These are phyloP conservation scores for Alternaria viburni DNA, from an alignment of 2,329 filamentous ascomycete species.

Conservation along the genomic window DNA sequence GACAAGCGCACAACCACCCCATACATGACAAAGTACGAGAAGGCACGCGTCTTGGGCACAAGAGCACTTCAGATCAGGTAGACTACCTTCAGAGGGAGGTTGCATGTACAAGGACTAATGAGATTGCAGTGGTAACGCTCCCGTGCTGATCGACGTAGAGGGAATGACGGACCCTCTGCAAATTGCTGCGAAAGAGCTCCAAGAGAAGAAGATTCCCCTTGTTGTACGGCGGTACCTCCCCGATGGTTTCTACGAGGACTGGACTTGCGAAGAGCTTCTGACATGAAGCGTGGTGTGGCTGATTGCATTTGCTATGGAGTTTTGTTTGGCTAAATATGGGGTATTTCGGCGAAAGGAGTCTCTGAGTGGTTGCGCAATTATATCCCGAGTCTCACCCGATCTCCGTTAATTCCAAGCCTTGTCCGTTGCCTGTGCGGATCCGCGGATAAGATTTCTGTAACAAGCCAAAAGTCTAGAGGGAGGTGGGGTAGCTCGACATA, in stretches of 20 bases:
- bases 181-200: conserved; percentile 95
- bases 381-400: conserved; percentile 47
- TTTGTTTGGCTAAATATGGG: conserved; percentile 36
- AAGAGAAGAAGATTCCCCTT: conserved; percentile 97
- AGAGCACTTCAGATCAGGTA: conserved; percentile 95
- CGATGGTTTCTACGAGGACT: conserved; percentile 99
- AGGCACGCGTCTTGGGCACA: conserved; percentile 89
- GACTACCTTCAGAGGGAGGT: conserved; percentile 30
- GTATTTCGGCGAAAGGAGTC: conserved; percentile 45
- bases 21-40: conserved; percentile 99
- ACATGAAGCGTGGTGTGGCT: conserved; percentile 27
- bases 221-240: conserved; percentile 95
- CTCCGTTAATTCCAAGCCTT: conserved; percentile 32
- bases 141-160: conserved; percentile 93
- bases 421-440: conserved; percentile 37
- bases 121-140: conserved; percentile 84
- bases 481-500: conserved; percentile 39
- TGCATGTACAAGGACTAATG: conserved; percentile 19
- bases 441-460: conserved; percentile 38
- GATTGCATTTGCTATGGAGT: conserved; percentile 45
- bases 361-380: conserved; percentile 30
- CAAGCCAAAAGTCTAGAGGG: conserved; percentile 33
- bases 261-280: conserved; percentile 95
- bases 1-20: conserved; percentile 90
- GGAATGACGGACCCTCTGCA: conserved; percentile 97